Conservation (phyloP, 345 rosid genomes). For the Rubroshorea leprosula region DNA sequence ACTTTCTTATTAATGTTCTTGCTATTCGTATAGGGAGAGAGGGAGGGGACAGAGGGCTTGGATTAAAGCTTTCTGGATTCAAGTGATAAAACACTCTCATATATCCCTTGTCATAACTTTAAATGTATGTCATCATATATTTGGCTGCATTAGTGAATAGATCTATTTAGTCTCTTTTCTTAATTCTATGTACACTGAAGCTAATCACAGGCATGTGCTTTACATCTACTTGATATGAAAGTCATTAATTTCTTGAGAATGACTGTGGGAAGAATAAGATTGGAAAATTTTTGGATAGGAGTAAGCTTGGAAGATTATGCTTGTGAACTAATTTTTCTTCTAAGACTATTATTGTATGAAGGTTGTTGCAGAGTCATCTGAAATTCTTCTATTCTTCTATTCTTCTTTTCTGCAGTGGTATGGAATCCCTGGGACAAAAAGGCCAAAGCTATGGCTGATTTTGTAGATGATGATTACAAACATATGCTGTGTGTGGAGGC, state of each 20-base stretch:
- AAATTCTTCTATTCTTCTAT: not conserved
- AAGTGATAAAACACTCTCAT: too few species aligned
- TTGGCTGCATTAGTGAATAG: too few species aligned
- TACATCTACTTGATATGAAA: not conserved
- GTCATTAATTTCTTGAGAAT: too few species aligned
- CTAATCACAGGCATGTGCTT: too few species aligned
- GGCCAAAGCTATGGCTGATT: conserved; percentile 77
- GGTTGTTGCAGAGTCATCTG: too few species aligned
- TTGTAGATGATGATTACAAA: conserved; percentile 93
- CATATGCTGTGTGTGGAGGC: conserved; percentile 96
- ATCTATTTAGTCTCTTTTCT: too few species aligned
- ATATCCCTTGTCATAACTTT: too few species aligned
- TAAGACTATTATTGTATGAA: too few species aligned
- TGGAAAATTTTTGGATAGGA: not conserved
- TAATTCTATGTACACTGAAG: too few species aligned
- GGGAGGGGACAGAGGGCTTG: too few species aligned
- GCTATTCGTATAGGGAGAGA: not conserved
- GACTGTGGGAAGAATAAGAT: not conserved
- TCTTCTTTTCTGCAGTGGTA: conserved; percentile 70
- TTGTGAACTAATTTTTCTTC: not conserved
- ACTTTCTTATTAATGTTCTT: not conserved
- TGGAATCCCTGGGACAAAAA: conserved; percentile 99
- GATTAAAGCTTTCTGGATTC: too few species aligned
- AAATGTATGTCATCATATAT: too few species aligned
- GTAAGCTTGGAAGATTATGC: not conserved